Conservation (phyloP, 1,139 yeast species). For the Geotrichum europaeum region DNA sequence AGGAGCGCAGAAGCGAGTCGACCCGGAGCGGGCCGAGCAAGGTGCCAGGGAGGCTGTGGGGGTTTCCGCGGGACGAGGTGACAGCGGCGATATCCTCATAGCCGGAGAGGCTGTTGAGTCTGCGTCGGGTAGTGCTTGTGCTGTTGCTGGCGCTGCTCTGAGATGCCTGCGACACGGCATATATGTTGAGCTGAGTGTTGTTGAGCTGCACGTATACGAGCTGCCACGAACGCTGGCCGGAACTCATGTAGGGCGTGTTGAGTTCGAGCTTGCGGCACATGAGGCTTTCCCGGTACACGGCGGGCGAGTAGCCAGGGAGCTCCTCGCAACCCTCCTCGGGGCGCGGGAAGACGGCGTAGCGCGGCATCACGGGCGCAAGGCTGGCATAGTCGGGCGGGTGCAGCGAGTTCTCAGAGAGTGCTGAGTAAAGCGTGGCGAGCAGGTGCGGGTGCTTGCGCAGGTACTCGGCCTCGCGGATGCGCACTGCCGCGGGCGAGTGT, state of each 20-base stretch:
- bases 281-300: conserved; percentile 30
- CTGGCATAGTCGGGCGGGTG: conserved; percentile 28
- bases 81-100: neutral
- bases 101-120: neutral
- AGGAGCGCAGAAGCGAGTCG: conserved; percentile 30
- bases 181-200: conserved; percentile 51
- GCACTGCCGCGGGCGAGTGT: neutral
- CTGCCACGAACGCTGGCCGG: conserved; percentile 47
- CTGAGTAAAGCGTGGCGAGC: conserved; percentile 10
- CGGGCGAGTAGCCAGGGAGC: conserved; percentile 34
- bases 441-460: conserved; percentile 8
- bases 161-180: conserved; percentile 26
- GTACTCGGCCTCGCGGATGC: conserved; percentile 1
- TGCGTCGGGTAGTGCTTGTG: neutral
- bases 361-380: conserved; percentile 24
- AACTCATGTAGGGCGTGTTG: conserved; percentile 32
- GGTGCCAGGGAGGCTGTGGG: conserved; percentile 9
- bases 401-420: conserved; percentile 12
- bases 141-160: neutral
- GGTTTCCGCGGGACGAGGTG: conserved; percentile 2
- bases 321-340: conserved; percentile 33
- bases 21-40: neutral
- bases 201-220: conserved; percentile 50
- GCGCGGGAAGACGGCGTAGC: conserved; percentile 28
- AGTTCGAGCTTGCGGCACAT: conserved; percentile 35